Evolutionary conservation across 176 grass and related monocot genomes (phyloP), one percentile per base, ranked within the genome.

Genomic region (Zoysia japonica): DNA sequence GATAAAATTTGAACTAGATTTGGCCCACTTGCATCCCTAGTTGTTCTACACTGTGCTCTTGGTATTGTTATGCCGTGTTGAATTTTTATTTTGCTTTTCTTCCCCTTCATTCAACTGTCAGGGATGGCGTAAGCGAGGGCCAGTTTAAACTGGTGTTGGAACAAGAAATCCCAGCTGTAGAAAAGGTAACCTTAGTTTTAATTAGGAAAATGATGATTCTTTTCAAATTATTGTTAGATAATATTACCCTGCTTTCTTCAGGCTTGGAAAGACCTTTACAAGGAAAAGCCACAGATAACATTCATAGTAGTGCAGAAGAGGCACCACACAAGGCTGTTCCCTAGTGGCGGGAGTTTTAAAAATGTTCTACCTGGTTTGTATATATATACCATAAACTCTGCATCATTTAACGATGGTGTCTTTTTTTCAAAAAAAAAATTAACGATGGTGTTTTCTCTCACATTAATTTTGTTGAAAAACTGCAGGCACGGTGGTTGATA

Each of bases 231-330:
- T 57, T 40, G 11, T 42, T 40, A 37, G 4, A 44, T 12, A 68
- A 15, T 36, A 11, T 59, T 39, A 5, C 19, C 49, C 49, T 75
- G 46, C 8, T 9, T 69, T 60, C 65, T 75, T 72, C 70, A 88
- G 94, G 89, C 94, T 9, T 97, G 94, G 87, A 85, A 86, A 75
- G 28, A 80, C 11, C 70, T 94, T 28, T 90, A 88, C 79, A 65
- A 52, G 11, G 65, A 86, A 48, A 71, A 82, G 61, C 87, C 91
- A 15, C 36, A 71, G 3, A 85, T 97, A 46, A 94, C 94, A 59
- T 97, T 97, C 66, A 87, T 97, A 68, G 83, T 94, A 35, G 91
- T 97, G 43, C 91, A 93, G 85, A 97, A 97, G 74, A 84, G 94
- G 69, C 89, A 97, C 40, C 91, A 97, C 61, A 94, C 91, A 38